Conservation (phyloP, 108 stramenopile genomes). For the Cyclotella choctawhatcheeana region DNA sequence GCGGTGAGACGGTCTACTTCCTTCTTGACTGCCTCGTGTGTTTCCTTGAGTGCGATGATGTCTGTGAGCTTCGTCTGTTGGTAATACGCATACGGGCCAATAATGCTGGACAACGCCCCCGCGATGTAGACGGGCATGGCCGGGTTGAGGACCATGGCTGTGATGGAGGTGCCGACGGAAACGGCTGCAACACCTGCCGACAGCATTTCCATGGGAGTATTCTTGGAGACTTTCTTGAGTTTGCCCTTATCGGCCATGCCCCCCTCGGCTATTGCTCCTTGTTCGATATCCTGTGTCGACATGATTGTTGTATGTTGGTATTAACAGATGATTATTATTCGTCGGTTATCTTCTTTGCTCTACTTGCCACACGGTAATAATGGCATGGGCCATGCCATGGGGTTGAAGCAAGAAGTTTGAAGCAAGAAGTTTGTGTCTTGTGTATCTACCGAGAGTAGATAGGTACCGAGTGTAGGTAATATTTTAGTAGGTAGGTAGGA, state of each 20-base stretch:
- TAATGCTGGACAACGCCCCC: slow-evolving; percentile 55
- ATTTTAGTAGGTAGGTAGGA: no score
- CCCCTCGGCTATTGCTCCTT: slow-evolving; percentile 3
- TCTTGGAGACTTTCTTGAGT: slow-evolving; percentile 59
- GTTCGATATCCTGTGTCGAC: slow-evolving; percentile 13
- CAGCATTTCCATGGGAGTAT: slow-evolving; percentile 63
- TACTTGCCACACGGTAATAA: no score
- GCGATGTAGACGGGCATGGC: not conserved
- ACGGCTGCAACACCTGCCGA: slow-evolving; percentile 53
- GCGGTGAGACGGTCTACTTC: slow-evolving; percentile 64
- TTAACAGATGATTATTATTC: not conserved
- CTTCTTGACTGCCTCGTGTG: slow-evolving; percentile 50
- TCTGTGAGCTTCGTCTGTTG: slow-evolving; percentile 82
- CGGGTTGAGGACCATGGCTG: not conserved
- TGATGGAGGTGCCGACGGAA: slow-evolving; percentile 1
- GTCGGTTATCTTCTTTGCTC: no score
- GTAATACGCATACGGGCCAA: slow-evolving; percentile 72
- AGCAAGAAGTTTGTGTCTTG: no score
- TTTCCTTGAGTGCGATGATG: slow-evolving; percentile 70
- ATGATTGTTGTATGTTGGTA: no score
- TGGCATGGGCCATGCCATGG: no score
- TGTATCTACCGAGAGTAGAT: no score
- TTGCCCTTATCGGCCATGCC: slow-evolving; percentile 9
- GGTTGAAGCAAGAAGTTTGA: no score
- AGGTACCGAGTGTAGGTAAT: no score